Conservation (phyloP, 1,284 basidiomycete genomes). For the Ustilago vetiveriae region DNA sequence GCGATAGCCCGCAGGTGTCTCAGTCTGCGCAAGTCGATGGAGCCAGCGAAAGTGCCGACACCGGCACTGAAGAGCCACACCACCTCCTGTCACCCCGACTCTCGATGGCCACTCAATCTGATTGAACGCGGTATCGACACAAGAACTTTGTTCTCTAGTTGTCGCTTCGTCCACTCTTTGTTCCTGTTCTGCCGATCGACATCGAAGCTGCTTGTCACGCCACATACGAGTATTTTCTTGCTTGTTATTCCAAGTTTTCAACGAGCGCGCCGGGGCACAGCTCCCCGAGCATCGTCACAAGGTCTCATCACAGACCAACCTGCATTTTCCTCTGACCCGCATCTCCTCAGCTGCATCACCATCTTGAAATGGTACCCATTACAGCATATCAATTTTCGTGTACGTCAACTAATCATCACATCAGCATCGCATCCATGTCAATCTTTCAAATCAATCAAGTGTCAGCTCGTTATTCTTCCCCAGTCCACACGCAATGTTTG, state of each 20-base stretch:
- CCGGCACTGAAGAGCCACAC: background rate
- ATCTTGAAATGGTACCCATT: constrained; percentile 9
- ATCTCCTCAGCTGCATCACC: constrained; percentile 9
- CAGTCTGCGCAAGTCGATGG: background rate
- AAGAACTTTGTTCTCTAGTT: too few relatives aligned
- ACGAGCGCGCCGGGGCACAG: background rate
- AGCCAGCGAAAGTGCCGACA: background rate
- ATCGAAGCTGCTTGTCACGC: too few relatives aligned
- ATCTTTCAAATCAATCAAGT: constrained; percentile 4
- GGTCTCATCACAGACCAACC: constrained; percentile 11
- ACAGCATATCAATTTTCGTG: background rate
- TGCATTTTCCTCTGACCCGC: background rate
- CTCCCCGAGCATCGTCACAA: constrained; percentile 7
- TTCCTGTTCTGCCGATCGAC: too few relatives aligned
- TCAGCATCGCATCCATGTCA: constrained; percentile 14
- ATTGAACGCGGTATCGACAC: background rate
- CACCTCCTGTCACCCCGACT: background rate
- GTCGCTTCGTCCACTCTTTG: too few relatives aligned
- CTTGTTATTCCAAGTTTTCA: background rate
- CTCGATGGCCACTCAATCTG: background rate
- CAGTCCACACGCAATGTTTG: too few relatives aligned
- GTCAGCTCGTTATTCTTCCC: background rate
- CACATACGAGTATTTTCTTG: background rate
- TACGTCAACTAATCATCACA: too few relatives aligned
- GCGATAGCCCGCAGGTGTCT: background rate